Conservation (phyloP, 192 early-diverging fungal species). For the Dissophora ornata region DNA sequence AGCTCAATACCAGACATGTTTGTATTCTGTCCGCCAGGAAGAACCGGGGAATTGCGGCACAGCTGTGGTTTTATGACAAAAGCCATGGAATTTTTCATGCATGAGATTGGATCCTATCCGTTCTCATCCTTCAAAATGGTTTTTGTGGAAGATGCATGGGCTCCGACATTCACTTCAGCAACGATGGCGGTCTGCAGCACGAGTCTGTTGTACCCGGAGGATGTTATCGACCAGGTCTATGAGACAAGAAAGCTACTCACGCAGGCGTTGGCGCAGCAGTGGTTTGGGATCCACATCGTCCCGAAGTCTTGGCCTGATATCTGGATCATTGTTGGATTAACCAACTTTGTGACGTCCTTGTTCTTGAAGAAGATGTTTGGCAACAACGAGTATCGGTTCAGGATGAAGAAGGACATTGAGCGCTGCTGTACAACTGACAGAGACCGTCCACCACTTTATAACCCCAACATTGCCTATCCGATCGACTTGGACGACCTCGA, state of each 20-base stretch:
- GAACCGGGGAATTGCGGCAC: slow-evolving; percentile 64
- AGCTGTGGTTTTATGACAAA: slow-evolving; percentile 49
- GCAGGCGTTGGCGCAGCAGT: slow-evolving; percentile 85
- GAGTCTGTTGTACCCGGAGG: slow-evolving; percentile 73
- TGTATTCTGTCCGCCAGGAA: slow-evolving; percentile 77
- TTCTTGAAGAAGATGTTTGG: slow-evolving; percentile 88
- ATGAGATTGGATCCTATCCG: slow-evolving; percentile 91
- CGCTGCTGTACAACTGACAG: slow-evolving; percentile 86
- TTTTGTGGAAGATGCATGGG: slow-evolving; percentile 83
- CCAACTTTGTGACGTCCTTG: slow-evolving; percentile 77
- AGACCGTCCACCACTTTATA: slow-evolving; percentile 87
- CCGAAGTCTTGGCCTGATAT: slow-evolving; percentile 80
- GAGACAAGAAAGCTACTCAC: slow-evolving; percentile 80
- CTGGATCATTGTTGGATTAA: slow-evolving; percentile 89
- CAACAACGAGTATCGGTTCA: slow-evolving; percentile 88
- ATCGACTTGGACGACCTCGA: slow-evolving; percentile 70
- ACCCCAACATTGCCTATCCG: slow-evolving; percentile 64
- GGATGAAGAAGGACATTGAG: slow-evolving; percentile 88
- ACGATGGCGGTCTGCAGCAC: slow-evolving; percentile 82
- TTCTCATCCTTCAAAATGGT: slow-evolving; percentile 88
- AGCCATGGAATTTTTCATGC: slow-evolving; percentile 86
- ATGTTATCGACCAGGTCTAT: slow-evolving; percentile 90
- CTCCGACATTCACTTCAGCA: slow-evolving; percentile 77
- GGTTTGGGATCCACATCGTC: slow-evolving; percentile 92
- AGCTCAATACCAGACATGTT: slow-evolving; percentile 65